Conservation (phyloP, 164 flowering plant genomes). For the Kingdonia uniflora region DNA sequence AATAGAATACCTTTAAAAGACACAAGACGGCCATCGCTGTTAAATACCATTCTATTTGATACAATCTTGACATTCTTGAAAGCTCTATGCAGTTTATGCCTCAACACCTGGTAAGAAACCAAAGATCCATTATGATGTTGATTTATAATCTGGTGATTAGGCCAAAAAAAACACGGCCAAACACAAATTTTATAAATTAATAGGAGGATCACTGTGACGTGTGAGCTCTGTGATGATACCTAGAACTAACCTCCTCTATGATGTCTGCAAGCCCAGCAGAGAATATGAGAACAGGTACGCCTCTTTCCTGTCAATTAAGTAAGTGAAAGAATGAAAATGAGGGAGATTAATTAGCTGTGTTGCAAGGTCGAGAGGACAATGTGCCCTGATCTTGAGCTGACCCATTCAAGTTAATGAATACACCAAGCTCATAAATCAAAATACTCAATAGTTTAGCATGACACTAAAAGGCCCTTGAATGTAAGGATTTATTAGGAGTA, state of each 20-base stretch:
- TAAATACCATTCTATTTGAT: slow-evolving; percentile 77
- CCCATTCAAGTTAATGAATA: no score
- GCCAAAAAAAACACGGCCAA: neutral
- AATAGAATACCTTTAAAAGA: slow-evolving; percentile 65
- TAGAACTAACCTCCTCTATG: slow-evolving; percentile 77
- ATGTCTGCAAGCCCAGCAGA: slow-evolving; percentile 97
- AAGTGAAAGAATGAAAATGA: slow-evolving; percentile 5
- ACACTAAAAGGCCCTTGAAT: no score
- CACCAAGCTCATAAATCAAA: no score
- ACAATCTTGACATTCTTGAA: slow-evolving; percentile 79
- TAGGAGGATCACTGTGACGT: no score
- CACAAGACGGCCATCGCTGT: slow-evolving; percentile 51
- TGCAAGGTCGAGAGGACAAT: no score
- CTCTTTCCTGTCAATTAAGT: slow-evolving; percentile 49
- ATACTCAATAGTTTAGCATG: no score
- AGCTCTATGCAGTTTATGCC: slow-evolving; percentile 74
- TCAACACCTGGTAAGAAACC: slow-evolving; percentile 47
- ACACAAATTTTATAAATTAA: no score
- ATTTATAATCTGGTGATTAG: neutral
- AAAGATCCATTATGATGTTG: neutral
- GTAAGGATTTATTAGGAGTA: no score
- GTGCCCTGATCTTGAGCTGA: no score
- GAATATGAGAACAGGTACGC: slow-evolving; percentile 82
- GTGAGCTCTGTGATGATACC: neutral
- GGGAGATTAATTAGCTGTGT: neutral